Percentiles rank a stretch among this genome's conserved stretches.
phyloP scores from a whole-genome alignment of 345 rosid genomes.

The Eucalyptus sp. region DNA sequence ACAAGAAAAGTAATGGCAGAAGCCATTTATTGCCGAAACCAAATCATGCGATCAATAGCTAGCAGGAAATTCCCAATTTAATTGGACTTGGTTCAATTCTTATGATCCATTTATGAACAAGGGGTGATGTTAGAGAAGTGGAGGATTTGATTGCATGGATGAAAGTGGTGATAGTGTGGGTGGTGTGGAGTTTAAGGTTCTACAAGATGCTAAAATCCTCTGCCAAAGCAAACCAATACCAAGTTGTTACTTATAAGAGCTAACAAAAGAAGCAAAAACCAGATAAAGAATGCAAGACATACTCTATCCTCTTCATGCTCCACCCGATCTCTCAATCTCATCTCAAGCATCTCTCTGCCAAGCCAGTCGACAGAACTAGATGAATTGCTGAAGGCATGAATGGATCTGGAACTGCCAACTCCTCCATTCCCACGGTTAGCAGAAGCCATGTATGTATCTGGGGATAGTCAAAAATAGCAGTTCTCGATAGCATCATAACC shows the following conservation, averaged over 20 bases:
- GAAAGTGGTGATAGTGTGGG: neutral
- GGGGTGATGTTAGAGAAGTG: neutral
- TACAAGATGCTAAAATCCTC: neutral
- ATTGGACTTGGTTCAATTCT: neutral
- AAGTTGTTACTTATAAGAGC: neutral
- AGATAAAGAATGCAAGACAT: conserved; percentile 8
- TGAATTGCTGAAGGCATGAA: conserved; percentile 72
- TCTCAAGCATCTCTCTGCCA: conserved; percentile 89
- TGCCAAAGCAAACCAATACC: neutral
- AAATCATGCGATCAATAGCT: neutral
- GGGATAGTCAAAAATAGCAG: conserved; percentile 17
- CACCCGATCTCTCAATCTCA: conserved; percentile 77
- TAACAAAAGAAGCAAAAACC: neutral
- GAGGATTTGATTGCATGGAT: neutral
- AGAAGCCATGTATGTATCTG: conserved; percentile 50
- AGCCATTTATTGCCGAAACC: neutral
- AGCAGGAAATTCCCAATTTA: neutral
- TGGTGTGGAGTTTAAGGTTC: neutral
- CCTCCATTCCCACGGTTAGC: conserved; percentile 87
- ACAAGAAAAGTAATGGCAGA: neutral
- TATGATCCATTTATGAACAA: neutral
- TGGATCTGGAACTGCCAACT: conserved; percentile 90
- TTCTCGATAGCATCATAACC: neutral
- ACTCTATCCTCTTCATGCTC: conserved; percentile 85
- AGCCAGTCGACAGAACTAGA: conserved; percentile 97